Evolutionary conservation across 345 rosid species (phyloP).

Genomic region (Carallia pectinifolia): DNA sequence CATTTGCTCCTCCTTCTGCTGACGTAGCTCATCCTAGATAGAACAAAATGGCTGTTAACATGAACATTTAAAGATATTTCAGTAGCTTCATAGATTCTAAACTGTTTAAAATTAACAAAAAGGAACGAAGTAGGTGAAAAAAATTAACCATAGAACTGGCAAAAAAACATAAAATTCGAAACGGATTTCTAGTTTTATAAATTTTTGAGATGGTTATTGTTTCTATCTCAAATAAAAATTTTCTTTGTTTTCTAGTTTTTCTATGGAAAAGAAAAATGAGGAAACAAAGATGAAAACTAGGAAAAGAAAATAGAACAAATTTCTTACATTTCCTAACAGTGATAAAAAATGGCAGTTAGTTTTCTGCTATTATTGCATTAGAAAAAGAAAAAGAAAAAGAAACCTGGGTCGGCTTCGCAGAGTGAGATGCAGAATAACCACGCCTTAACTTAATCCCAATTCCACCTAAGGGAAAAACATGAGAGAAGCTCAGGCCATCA

Average conservation of each 20-base stretch:
- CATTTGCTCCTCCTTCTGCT: constrained; percentile 89
- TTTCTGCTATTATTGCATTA: constrained; percentile 4
- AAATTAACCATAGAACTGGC: too few relatives aligned
- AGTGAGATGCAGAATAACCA: constrained; percentile 69
- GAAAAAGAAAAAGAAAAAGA: constrained; percentile 7
- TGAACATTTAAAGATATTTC: too few relatives aligned
- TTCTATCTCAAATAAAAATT: too few relatives aligned
- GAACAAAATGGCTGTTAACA: too few relatives aligned
- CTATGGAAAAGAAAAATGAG: too few relatives aligned
- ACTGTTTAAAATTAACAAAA: too few relatives aligned
- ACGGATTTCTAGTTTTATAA: background rate
- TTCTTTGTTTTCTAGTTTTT: too few relatives aligned
- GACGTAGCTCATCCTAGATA: constrained; percentile 52
- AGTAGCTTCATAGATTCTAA: too few relatives aligned
- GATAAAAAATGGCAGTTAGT: background rate
- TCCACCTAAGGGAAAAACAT: constrained; percentile 60
- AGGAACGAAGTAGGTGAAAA: too few relatives aligned
- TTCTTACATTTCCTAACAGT: background rate
- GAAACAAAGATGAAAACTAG: too few relatives aligned
- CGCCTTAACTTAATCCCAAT: constrained; percentile 86
- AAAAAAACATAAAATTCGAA: background rate
- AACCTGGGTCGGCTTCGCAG: constrained; percentile 92
- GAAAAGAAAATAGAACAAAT: too few relatives aligned
- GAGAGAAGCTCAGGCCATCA: constrained; percentile 75
- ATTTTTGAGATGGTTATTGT: too few relatives aligned